These are phyloP conservation scores for Trichosporon sp. DNA, from an alignment of 1,284 basidiomycete genomes.

Conservation along the genomic window DNA sequence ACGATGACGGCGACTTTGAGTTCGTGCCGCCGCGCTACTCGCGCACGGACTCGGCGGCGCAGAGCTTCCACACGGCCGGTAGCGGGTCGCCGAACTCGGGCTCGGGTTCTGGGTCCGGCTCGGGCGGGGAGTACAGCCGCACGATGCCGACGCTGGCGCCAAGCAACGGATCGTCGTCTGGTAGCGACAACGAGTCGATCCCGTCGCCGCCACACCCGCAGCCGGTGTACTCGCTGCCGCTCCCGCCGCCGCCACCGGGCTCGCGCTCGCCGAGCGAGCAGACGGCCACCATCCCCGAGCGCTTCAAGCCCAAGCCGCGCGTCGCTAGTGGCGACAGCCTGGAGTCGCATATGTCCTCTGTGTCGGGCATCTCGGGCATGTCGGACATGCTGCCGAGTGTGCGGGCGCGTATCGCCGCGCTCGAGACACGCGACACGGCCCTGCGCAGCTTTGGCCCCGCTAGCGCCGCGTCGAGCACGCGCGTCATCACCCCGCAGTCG, in stretches of 20 bases:
- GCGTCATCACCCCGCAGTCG: not conserved
- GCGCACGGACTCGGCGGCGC: not conserved
- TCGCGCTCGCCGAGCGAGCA: not conserved
- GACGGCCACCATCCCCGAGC: conserved; percentile 10
- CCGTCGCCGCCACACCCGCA: conserved; percentile 12
- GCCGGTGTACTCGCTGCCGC: conserved; percentile 11
- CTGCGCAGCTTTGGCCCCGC: conserved; percentile 39
- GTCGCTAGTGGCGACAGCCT: conserved; percentile 1
- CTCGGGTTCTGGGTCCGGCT: not conserved
- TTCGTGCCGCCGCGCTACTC: conserved; percentile 3
- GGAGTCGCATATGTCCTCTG: conserved; percentile 7
- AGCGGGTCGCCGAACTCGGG: not conserved
- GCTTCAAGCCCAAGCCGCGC: conserved; percentile 14
- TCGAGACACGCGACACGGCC: conserved; percentile 41
- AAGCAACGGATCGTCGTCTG: conserved; percentile 1
- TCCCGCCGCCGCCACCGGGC: conserved; percentile 2
- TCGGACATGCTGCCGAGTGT: conserved; percentile 28
- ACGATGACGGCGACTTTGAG: no score
- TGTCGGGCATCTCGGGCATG: conserved; percentile 20
- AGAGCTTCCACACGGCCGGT: conserved; percentile 12
- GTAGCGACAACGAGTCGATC: conserved; percentile 2
- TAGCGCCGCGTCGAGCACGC: not conserved
- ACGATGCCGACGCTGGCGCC: conserved; percentile 9
- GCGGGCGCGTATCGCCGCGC: conserved; percentile 36
- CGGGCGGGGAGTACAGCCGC: not conserved